These are phyloP conservation scores for Boletus sp. DNA, from an alignment of 768 basidiomycete genomes.

Conservation along the genomic window DNA sequence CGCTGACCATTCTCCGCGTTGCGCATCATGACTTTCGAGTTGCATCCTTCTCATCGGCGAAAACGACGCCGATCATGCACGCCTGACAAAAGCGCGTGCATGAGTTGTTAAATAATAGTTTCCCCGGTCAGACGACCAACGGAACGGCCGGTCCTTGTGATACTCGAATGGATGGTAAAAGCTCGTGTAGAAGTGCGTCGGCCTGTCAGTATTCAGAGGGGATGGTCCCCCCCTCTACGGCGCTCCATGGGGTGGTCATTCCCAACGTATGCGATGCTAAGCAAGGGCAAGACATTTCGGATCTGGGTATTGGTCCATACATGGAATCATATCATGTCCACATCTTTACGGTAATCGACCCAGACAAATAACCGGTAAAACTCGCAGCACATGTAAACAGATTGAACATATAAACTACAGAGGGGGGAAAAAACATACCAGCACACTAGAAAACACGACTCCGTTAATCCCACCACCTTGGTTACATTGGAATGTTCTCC, in stretches of 20 bases:
- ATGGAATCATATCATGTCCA: too few species aligned
- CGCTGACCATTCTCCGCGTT: conserved; percentile 58
- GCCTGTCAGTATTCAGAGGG: too few species aligned
- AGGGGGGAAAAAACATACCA: too few species aligned
- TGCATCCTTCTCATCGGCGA: conserved; percentile 83
- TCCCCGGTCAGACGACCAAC: conserved; percentile 40
- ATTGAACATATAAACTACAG: background rate
- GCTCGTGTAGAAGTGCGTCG: conserved; percentile 53
- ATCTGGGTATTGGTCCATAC: too few species aligned
- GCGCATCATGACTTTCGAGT: conserved; percentile 66
- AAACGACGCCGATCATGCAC: conserved; percentile 89
- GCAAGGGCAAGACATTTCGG: background rate
- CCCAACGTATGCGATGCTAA: background rate
- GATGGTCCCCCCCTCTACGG: too few species aligned
- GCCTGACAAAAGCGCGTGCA: conserved; percentile 43
- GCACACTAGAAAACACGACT: too few species aligned
- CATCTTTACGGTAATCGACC: too few species aligned
- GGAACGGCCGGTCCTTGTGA: conserved; percentile 76
- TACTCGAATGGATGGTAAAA: conserved; percentile 80
- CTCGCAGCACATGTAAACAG: background rate
- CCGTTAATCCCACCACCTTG: background rate
- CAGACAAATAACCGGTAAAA: too few species aligned
- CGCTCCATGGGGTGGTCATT: too few species aligned
- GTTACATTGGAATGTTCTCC: conserved; percentile 22
- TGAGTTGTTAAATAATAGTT: conserved; percentile 1